Percentiles rank a stretch among this genome's conserved stretches.
Conservation (phyloP, 2,329 filamentous ascomycete species). For the Fusarium miscanthi region DNA sequence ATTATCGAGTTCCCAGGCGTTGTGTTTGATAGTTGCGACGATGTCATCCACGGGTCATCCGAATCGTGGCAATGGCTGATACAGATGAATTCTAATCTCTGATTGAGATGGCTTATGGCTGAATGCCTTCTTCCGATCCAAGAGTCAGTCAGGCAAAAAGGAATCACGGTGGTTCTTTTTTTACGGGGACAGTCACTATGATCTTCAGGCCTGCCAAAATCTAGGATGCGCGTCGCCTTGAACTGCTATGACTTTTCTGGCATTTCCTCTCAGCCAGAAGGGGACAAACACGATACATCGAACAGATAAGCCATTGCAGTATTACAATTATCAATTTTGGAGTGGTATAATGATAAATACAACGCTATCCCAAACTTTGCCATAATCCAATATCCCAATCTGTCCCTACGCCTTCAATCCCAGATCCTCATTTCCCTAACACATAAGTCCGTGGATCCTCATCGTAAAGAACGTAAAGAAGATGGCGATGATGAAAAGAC, state of each 20-base stretch:
- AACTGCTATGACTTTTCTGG: too few relatives aligned
- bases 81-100: too few relatives aligned
- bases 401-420: not conserved
- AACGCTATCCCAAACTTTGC: not conserved
- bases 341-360: conserved; percentile 22
- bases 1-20: fast-evolving
- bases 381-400: not conserved
- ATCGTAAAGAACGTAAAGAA: conserved; percentile 2
- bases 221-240: too few relatives aligned
- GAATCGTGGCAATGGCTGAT: too few relatives aligned
- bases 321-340: not conserved
- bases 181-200: too few relatives aligned
- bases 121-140: too few relatives aligned
- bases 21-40: fast-evolving
- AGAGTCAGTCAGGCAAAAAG: too few relatives aligned
- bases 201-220: too few relatives aligned
- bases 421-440: not conserved
- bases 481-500: not conserved
- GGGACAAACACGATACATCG: fast-evolving
- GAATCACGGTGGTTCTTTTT: too few relatives aligned
- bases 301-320: fast-evolving
- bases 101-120: too few relatives aligned
- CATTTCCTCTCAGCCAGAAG: too few relatives aligned
- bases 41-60: fast-evolving
- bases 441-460: not conserved